phyloP scores from a whole-genome alignment of 805 yeast species.

The Lachancea dasiensis region DNA sequence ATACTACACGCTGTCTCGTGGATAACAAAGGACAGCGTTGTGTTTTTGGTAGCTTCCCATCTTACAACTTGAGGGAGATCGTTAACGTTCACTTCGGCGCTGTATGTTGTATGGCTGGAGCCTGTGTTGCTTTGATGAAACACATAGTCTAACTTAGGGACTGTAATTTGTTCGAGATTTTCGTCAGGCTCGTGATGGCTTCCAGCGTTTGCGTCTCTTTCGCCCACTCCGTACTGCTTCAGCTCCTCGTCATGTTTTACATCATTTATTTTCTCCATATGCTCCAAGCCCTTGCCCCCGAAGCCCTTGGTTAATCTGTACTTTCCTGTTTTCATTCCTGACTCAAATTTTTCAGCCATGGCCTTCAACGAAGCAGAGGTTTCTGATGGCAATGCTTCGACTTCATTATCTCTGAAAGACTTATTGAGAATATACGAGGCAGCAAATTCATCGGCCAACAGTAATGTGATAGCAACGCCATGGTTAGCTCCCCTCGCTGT shows the following conservation, averaged over 20 bases:
- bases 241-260: conserved; percentile 22
- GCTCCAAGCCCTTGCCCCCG: conserved; percentile 88
- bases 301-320: conserved; percentile 68
- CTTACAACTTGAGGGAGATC: conserved; percentile 79
- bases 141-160: conserved; percentile 43
- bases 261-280: conserved; percentile 48
- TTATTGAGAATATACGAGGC: conserved; percentile 53
- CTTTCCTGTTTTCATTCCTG: conserved; percentile 61
- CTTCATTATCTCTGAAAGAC: conserved; percentile 44
- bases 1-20: conserved; percentile 72
- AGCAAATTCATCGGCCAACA: conserved; percentile 57
- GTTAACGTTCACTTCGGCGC: conserved; percentile 69
- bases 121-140: conserved; percentile 48
- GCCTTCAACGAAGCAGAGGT: conserved; percentile 35
- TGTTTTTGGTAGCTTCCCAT: conserved; percentile 69
- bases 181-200: conserved; percentile 13
- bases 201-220: conserved; percentile 6
- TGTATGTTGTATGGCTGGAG: conserved; percentile 50
- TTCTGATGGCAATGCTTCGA: conserved; percentile 36
- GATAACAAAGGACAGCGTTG: conserved; percentile 54
- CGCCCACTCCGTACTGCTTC: conserved; percentile 13
- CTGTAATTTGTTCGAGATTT: conserved; percentile 18
- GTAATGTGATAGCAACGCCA: conserved; percentile 73
- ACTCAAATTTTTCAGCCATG: conserved; percentile 51
- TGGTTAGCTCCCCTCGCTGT: conserved; percentile 86